phyloP scores from a whole-genome alignment of 2,329 filamentous ascomycete genomes.

The Colletotrichum echinochloae region DNA sequence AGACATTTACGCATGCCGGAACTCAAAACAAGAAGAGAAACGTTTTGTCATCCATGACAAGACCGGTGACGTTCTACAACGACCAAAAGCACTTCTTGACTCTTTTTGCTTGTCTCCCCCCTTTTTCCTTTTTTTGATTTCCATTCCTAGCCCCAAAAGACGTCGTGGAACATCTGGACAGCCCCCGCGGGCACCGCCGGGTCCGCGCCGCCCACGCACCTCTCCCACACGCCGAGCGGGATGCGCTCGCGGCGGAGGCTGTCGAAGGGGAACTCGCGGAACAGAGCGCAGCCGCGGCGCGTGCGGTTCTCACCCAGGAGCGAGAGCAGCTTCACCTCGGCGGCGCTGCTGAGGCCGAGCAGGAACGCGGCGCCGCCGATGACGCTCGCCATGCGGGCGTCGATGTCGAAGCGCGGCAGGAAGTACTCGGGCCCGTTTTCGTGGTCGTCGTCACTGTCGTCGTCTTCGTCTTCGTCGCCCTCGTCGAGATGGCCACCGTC shows the following conservation, averaged over 20 bases:
- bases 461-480: neutral
- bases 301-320: neutral
- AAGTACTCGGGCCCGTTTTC: neutral
- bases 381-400: neutral
- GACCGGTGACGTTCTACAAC: too few relatives aligned
- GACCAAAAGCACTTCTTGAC: too few relatives aligned
- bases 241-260: neutral
- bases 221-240: neutral
- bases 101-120: too few relatives aligned
- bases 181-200: neutral
- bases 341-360: neutral
- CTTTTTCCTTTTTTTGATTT: too few relatives aligned
- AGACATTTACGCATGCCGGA: neutral
- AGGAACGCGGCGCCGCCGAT: too few relatives aligned
- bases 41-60: neutral
- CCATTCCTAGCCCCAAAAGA: neutral
- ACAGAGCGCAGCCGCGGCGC: neutral
- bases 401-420: neutral
- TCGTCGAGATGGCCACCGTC: neutral
- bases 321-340: neutral
- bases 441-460: neutral
- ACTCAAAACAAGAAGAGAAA: neutral
- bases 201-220: neutral
- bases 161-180: neutral
- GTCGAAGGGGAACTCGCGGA: neutral